These are phyloP conservation scores for Glaciozyma martinii DNA, from an alignment of 768 basidiomycete species.

Conservation along the genomic window DNA sequence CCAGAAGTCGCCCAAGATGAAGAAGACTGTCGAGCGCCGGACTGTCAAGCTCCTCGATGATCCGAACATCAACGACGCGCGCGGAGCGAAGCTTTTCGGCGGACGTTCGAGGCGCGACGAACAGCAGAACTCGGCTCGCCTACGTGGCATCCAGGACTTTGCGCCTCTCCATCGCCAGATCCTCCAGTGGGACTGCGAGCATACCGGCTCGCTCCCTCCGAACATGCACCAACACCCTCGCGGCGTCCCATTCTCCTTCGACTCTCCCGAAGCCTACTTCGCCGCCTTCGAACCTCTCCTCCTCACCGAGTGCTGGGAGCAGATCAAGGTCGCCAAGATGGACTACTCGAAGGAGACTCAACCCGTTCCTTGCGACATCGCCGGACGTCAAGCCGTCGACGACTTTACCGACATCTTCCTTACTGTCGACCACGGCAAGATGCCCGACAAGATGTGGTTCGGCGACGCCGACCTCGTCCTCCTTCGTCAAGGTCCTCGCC, in stretches of 20 bases:
- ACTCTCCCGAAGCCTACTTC: conserved; percentile 58
- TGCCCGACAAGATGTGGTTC: conserved; percentile 64
- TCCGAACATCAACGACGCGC: background rate
- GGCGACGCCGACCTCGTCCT: conserved; percentile 80
- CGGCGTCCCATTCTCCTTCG: conserved; percentile 42
- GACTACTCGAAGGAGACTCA: conserved; percentile 45
- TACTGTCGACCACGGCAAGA: conserved; percentile 47
- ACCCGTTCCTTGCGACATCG: conserved; percentile 49
- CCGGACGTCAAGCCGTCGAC: conserved; percentile 61
- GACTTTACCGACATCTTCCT: conserved; percentile 75
- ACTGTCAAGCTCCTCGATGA: conserved; percentile 55
- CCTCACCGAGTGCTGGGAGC: conserved; percentile 82
- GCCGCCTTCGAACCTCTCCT: conserved; percentile 74
- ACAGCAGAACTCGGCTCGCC: conserved; percentile 38
- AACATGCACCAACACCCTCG: conserved; percentile 35
- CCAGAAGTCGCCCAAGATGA: conserved; percentile 40
- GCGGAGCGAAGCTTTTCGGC: background rate
- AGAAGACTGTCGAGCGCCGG: conserved; percentile 41
- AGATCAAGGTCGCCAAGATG: conserved; percentile 68
- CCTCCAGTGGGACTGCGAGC: conserved; percentile 77
- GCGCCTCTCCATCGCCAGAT: conserved; percentile 65
- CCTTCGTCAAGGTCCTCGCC: conserved; percentile 51
- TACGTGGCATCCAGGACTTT: conserved; percentile 74
- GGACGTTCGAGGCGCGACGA: conserved; percentile 12
- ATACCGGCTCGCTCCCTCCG: conserved; percentile 57